A percentile compares a stretch with the other conserved stretches of the same genome.
Evolutionary conservation across 1,284 basidiomycete species (phyloP).

Genomic region (Cutaneotrichosporon sp.): DNA sequence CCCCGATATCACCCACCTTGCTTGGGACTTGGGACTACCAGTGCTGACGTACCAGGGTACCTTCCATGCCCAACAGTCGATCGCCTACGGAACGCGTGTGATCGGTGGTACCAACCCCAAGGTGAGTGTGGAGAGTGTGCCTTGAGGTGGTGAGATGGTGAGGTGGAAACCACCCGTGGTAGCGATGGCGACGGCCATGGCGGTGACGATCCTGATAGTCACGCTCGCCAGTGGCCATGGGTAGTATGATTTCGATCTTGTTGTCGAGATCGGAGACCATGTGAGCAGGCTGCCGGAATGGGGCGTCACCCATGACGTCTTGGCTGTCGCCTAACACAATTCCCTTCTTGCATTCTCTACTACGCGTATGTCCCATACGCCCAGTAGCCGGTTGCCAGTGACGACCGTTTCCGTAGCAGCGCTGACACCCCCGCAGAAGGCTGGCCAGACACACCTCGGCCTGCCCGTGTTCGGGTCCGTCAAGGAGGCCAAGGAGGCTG

Average conservation of each 20-base stretch:
- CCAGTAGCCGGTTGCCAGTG: not conserved
- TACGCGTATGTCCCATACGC: too few relatives aligned
- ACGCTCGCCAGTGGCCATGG: too few relatives aligned
- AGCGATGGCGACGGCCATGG: not conserved
- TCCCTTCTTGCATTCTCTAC: too few relatives aligned
- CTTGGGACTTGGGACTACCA: too few relatives aligned
- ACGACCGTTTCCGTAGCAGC: not conserved
- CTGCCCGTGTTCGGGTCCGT: constrained; percentile 93
- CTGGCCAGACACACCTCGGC: constrained; percentile 90
- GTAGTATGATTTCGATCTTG: too few relatives aligned
- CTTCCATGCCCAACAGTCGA: constrained; percentile 92
- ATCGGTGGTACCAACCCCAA: constrained; percentile 97
- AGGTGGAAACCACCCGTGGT: too few relatives aligned
- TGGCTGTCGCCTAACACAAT: too few relatives aligned
- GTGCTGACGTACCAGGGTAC: constrained; percentile 63
- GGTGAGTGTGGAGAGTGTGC: constrained; percentile 20
- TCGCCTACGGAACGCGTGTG: constrained; percentile 87
- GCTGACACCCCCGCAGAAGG: constrained; percentile 57
- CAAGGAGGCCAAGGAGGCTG: constrained; percentile 78
- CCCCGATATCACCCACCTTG: constrained; percentile 3
- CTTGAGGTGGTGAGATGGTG: not conserved
- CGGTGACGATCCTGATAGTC: too few relatives aligned
- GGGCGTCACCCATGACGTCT: not conserved
- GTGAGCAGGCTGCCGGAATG: not conserved
- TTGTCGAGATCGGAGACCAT: too few relatives aligned